Conservation (phyloP, 495 filamentous ascomycete species). For the Bombardia bombarda region DNA sequence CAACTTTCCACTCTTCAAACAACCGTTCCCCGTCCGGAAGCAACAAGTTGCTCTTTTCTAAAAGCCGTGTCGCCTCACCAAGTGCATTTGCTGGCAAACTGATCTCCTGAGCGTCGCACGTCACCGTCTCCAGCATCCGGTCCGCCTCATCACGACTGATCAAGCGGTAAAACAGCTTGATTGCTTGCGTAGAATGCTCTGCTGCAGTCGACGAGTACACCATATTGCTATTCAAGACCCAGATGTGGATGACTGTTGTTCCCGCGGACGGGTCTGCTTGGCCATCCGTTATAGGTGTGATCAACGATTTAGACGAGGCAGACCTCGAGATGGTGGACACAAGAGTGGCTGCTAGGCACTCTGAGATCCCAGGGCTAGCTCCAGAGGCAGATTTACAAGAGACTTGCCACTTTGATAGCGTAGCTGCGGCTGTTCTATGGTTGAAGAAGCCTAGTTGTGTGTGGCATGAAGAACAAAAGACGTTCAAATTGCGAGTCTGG, state of each 20-base stretch:
- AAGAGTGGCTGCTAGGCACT: slow-evolving; percentile 40
- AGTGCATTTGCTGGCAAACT: slow-evolving; percentile 46
- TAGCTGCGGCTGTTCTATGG: slow-evolving; percentile 31
- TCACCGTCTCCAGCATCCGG: slow-evolving; percentile 44
- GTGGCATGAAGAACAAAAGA: slow-evolving; percentile 32
- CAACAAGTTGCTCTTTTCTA: slow-evolving; percentile 44
- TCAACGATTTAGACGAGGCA: slow-evolving; percentile 40
- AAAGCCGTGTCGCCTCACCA: slow-evolving; percentile 26
- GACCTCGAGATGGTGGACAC: slow-evolving; percentile 38
- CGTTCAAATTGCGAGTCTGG: slow-evolving; percentile 18
- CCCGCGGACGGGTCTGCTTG: not conserved
- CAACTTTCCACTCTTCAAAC: slow-evolving; percentile 61
- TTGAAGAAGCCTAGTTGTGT: slow-evolving; percentile 45
- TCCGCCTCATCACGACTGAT: slow-evolving; percentile 39
- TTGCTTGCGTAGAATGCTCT: slow-evolving; percentile 32
- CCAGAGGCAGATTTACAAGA: slow-evolving; percentile 15
- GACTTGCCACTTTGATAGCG: slow-evolving; percentile 32
- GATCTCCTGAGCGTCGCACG: slow-evolving; percentile 56
- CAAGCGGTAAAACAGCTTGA: slow-evolving; percentile 58
- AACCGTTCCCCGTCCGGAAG: slow-evolving; percentile 48
- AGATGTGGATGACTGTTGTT: slow-evolving; percentile 38
- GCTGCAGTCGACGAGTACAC: slow-evolving; percentile 44
- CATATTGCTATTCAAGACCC: slow-evolving; percentile 67
- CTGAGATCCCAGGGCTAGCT: slow-evolving; percentile 22
- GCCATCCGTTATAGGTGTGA: slow-evolving; percentile 29